phyloP scores from a whole-genome alignment of 2,329 filamentous ascomycete species.

The Penicillium sp. region DNA sequence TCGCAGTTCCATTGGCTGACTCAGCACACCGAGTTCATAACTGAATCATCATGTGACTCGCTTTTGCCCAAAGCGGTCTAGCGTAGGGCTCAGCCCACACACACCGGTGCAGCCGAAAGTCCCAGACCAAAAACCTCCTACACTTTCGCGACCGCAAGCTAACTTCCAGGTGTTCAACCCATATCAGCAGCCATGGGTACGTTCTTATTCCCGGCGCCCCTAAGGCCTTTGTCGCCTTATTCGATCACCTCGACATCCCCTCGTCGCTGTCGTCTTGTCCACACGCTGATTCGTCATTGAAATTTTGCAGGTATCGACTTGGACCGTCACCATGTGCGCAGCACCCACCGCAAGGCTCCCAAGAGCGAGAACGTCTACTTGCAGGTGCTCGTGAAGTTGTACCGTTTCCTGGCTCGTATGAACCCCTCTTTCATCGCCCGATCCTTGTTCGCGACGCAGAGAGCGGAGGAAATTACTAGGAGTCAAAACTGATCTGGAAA shows the following conservation, averaged over 20 bases:
- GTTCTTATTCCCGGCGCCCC: constrained; percentile 13
- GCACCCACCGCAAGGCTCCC: constrained; percentile 79
- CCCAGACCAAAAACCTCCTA: constrained; percentile 37
- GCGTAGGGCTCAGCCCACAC: constrained; percentile 44
- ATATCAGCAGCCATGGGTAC: constrained; percentile 44
- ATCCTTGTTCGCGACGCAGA: constrained; percentile 8
- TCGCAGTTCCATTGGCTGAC: too few relatives aligned
- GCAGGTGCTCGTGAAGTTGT: constrained; percentile 95
- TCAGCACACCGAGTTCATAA: background rate
- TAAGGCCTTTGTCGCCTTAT: constrained; percentile 1
- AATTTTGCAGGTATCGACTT: constrained; percentile 48
- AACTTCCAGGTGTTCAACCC: constrained; percentile 38
- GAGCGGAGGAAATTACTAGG: constrained; percentile 4
- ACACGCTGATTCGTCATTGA: constrained; percentile 12
- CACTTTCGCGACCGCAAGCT: constrained; percentile 38
- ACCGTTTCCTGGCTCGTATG: constrained; percentile 90
- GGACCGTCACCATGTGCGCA: constrained; percentile 58
- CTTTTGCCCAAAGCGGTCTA: constrained; percentile 24
- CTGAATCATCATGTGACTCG: constrained; percentile 10
- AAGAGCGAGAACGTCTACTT: constrained; percentile 99
- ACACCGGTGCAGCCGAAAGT: constrained; percentile 38
- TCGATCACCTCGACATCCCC: background rate
- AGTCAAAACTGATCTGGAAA: constrained; percentile 16
- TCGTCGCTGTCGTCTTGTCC: background rate
- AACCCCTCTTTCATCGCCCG: constrained; percentile 14